Evolutionary conservation across 2,329 filamentous ascomycete species (phyloP).

Genomic region (Colletotrichum viniferum): DNA sequence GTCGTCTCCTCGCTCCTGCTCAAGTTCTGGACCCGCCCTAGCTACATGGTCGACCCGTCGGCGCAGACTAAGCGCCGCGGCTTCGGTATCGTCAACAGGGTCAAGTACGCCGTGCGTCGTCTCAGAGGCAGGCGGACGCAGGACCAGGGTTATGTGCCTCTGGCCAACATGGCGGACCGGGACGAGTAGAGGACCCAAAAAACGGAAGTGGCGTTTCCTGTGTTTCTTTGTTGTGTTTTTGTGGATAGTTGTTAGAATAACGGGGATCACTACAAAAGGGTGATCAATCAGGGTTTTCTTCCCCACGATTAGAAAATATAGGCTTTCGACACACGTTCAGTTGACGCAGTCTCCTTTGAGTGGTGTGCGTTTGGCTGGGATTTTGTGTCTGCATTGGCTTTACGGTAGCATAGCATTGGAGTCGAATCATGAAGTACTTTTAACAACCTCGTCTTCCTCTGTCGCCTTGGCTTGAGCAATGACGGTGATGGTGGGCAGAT

Average conservation of each 20-base stretch:
- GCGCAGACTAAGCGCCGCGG: conserved; percentile 61
- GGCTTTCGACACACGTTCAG: neutral
- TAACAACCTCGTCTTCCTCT: too few relatives aligned
- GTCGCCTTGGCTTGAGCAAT: neutral
- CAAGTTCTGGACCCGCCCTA: conserved; percentile 83
- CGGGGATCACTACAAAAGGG: neutral
- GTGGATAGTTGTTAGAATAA: neutral
- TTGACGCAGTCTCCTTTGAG: neutral
- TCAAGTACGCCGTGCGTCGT: conserved; percentile 42
- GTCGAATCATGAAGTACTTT: neutral
- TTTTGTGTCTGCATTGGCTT: neutral
- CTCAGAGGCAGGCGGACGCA: conserved; percentile 42
- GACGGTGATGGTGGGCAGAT: neutral
- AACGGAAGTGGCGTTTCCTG: neutral
- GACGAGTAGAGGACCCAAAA: conserved; percentile 9
- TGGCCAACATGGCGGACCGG: conserved; percentile 53
- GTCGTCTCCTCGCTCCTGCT: conserved; percentile 83
- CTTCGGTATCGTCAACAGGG: conserved; percentile 45
- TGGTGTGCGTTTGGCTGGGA: neutral
- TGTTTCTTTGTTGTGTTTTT: neutral
- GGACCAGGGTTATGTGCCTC: conserved; percentile 64
- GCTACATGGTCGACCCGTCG: conserved; percentile 80
- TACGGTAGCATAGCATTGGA: conserved; percentile 3
- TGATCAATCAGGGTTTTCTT: neutral
- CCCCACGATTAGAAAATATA: neutral